phyloP scores from a whole-genome alignment of 176 grass and related monocot genomes.

The Cenchrus americanus region DNA sequence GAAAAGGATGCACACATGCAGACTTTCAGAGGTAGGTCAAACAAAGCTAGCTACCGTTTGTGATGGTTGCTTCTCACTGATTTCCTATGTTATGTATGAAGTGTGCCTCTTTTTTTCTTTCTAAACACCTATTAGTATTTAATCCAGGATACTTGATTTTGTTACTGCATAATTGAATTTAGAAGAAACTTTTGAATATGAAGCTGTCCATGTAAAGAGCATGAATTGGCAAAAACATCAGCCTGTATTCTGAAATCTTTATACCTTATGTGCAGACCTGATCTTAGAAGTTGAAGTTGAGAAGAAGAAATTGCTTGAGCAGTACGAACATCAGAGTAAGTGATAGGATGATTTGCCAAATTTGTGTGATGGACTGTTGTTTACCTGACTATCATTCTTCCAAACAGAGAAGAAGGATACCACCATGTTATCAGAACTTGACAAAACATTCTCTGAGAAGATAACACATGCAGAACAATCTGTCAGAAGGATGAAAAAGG shows the following conservation, averaged over 20 bases:
- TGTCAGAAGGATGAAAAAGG: constrained; percentile 69
- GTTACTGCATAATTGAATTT: not conserved
- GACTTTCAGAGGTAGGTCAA: constrained; percentile 69
- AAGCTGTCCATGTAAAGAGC: not conserved
- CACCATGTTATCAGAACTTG: constrained; percentile 53
- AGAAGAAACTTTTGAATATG: not conserved
- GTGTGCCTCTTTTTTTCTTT: not conserved
- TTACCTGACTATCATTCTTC: constrained; percentile 24
- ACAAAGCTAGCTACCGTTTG: constrained; percentile 14
- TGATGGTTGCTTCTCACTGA: not conserved
- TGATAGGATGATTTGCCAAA: constrained; percentile 19
- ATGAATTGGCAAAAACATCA: constrained; percentile 18
- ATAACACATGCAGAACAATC: constrained; percentile 59
- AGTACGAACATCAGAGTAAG: constrained; percentile 78
- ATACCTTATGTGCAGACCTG: constrained; percentile 55
- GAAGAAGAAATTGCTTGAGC: constrained; percentile 62
- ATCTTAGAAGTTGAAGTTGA: constrained; percentile 81
- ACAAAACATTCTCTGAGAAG: constrained; percentile 63
- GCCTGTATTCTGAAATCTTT: constrained; percentile 14
- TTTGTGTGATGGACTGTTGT: constrained; percentile 16
- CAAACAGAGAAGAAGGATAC: constrained; percentile 64
- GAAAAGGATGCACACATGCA: constrained; percentile 75
- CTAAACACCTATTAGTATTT: not conserved
- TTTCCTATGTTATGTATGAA: not conserved
- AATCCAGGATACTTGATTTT: not conserved